Evolutionary conservation across 495 filamentous ascomycete genomes (phyloP).

Genomic region (Penicillium macrosclerotiorum): DNA sequence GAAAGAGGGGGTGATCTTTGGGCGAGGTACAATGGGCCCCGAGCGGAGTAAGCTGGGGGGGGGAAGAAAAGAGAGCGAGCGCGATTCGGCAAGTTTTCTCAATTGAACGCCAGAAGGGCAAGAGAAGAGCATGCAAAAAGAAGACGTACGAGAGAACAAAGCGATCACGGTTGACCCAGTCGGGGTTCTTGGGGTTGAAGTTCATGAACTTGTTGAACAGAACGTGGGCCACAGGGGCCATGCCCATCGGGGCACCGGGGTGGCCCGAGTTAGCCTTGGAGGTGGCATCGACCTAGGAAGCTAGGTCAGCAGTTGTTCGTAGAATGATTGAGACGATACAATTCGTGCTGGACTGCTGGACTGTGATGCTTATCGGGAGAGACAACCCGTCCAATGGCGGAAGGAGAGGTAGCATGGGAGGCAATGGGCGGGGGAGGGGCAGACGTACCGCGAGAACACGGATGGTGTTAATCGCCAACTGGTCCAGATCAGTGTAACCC

Average conservation of each 20-base stretch:
- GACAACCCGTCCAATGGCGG: constrained; percentile 6
- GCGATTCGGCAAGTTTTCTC: too few relatives aligned
- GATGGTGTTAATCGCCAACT: constrained; percentile 96
- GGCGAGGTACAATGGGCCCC: neutral
- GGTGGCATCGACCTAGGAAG: constrained; percentile 88
- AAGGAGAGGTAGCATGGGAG: constrained; percentile 5
- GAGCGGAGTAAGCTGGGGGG: neutral
- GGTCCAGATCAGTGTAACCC: constrained; percentile 82
- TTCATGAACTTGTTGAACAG: constrained; percentile 99
- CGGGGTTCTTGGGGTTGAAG: constrained; percentile 98
- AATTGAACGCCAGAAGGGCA: too few relatives aligned
- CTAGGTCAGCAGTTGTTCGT: constrained; percentile 10
- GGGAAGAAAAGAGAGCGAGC: too few relatives aligned
- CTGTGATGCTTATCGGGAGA: neutral
- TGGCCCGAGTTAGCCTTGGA: constrained; percentile 95
- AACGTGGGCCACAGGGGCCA: constrained; percentile 96
- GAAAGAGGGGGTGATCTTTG: neutral
- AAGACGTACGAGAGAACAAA: constrained; percentile 97
- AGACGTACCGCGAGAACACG: constrained; percentile 80
- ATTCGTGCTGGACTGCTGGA: neutral
- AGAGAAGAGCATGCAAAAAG: too few relatives aligned
- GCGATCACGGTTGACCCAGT: constrained; percentile 95
- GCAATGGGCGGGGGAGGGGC: constrained; percentile 2
- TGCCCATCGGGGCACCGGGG: constrained; percentile 98
- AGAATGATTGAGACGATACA: neutral